Conservation (phyloP, 768 basidiomycete genomes). For the Agaricus sinodeliciosus region DNA sequence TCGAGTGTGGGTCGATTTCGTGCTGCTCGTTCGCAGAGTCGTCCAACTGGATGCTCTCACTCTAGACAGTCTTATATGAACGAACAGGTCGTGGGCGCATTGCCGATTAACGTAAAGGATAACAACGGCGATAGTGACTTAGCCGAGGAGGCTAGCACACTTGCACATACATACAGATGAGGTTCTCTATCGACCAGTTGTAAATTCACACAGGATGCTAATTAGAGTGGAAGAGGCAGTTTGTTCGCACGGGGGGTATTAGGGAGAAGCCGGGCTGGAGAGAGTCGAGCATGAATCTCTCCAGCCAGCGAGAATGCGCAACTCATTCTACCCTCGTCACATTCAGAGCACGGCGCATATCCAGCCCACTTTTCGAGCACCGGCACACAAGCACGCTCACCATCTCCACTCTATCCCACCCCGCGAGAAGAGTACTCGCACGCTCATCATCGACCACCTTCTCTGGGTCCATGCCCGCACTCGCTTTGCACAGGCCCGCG, state of each 20-base stretch:
- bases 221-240: background rate
- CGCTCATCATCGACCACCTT: constrained; percentile 83
- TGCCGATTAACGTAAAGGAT: too few species aligned
- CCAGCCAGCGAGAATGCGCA: background rate
- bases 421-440: constrained; percentile 82
- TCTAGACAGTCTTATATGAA: too few species aligned
- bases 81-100: too few species aligned
- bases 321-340: background rate
- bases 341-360: constrained; percentile 13
- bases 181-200: too few species aligned
- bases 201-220: background rate
- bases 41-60: too few species aligned
- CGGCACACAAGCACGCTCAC: constrained; percentile 85
- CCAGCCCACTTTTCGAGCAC: constrained; percentile 46
- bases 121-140: too few species aligned
- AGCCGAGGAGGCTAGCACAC: too few species aligned
- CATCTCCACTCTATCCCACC: constrained; percentile 84
- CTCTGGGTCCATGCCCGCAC: constrained; percentile 63
- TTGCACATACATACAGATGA: too few species aligned
- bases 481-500: constrained; percentile 76
- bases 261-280: background rate
- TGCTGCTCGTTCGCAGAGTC: too few species aligned
- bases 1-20: too few species aligned
- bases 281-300: background rate
- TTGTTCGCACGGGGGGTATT: background rate